Evolutionary conservation across 441 rosid genomes (phyloP).

Genomic region (Eugenia klotzschiana): DNA sequence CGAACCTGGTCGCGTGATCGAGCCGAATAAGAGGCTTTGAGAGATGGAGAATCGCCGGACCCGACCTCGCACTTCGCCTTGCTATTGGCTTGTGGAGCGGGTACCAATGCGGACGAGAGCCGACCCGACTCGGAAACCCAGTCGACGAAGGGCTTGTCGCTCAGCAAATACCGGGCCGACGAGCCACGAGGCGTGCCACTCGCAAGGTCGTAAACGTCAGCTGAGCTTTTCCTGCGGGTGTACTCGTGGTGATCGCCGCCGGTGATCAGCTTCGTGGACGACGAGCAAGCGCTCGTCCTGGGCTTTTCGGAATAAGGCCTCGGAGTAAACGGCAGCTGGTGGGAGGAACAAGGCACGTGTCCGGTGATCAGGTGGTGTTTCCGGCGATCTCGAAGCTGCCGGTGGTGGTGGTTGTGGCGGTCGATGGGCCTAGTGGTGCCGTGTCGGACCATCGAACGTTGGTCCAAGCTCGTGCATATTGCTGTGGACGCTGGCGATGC

Average conservation of each 20-base stretch:
- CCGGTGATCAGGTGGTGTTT: constrained; percentile 1
- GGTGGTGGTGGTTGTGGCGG: not conserved
- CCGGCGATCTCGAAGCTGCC: not conserved
- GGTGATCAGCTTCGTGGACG: constrained; percentile 7
- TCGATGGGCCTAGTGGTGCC: constrained; percentile 16
- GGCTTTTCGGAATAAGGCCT: constrained; percentile 10
- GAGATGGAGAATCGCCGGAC: not conserved
- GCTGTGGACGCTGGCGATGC: constrained; percentile 81
- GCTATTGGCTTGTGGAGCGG: not conserved
- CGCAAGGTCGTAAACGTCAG: constrained; percentile 28
- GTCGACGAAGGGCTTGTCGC: constrained; percentile 33
- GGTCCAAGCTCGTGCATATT: constrained; percentile 35
- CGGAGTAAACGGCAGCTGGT: constrained; percentile 40
- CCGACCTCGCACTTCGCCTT: not conserved
- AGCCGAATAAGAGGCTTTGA: not conserved
- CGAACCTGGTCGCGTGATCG: constrained; percentile 1
- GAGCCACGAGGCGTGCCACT: constrained; percentile 17
- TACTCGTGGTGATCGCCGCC: not conserved
- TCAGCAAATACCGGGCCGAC: constrained; percentile 37
- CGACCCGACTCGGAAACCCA: constrained; percentile 29
- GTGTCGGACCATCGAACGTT: constrained; percentile 27
- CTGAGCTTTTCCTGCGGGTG: constrained; percentile 45
- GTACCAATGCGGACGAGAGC: constrained; percentile 4
- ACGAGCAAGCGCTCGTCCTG: constrained; percentile 3
- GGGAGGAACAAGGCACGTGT: constrained; percentile 28